Percentiles rank a stretch among this genome's conserved stretches.
Conservation (phyloP, 164 flowering plant species). For the Vitis rotundifolia region DNA sequence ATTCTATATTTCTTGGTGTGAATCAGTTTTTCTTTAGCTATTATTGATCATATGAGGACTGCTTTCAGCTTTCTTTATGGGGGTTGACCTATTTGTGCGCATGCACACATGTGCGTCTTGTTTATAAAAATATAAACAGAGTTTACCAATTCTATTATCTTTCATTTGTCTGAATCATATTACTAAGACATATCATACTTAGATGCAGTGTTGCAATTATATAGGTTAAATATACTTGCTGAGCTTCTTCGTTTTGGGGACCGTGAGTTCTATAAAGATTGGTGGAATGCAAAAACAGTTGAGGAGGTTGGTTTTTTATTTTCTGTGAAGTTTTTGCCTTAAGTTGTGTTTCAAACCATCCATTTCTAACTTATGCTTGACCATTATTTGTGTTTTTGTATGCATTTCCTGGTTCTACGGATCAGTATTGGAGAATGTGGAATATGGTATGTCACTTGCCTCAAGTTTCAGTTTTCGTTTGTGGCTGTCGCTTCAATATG, state of each 20-base stretch:
- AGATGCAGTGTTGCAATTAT: conserved; percentile 18
- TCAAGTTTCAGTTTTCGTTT: background rate
- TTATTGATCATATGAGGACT: too few species aligned
- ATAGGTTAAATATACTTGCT: conserved; percentile 95
- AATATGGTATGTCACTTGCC: conserved; percentile 75
- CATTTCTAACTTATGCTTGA: conserved; percentile 5
- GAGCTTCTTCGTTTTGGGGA: conserved; percentile 95
- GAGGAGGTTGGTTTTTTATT: conserved; percentile 67
- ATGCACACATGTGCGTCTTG: too few species aligned
- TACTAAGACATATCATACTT: conserved; percentile 5
- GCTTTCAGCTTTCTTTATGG: too few species aligned
- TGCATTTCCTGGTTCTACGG: conserved; percentile 11
- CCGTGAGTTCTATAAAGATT: conserved; percentile 96
- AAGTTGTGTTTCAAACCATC: background rate
- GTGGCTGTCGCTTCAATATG: too few species aligned
- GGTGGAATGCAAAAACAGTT: conserved; percentile 98
- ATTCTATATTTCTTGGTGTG: too few species aligned
- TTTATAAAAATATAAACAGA: too few species aligned
- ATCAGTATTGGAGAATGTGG: conserved; percentile 99
- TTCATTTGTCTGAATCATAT: background rate
- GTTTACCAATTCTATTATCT: background rate
- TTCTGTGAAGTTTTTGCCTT: conserved; percentile 6
- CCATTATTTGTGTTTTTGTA: conserved; percentile 15
- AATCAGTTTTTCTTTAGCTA: too few species aligned
- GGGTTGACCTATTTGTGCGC: too few species aligned